Evolutionary conservation across 768 basidiomycete species (phyloP).

Genomic region (Serpula lacrymans): DNA sequence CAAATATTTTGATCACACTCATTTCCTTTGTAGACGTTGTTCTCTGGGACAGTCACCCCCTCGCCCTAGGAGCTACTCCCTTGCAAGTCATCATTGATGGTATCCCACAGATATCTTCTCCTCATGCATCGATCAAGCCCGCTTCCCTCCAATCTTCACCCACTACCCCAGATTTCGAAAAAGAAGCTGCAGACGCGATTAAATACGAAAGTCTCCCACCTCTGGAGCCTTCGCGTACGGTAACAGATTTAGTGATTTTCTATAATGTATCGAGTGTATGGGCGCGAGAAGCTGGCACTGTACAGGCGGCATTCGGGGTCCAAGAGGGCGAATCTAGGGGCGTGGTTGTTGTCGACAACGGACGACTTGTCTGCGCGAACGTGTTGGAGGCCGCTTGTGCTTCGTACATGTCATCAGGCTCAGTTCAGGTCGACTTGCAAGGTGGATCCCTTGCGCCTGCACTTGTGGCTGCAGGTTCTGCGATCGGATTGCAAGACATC

Average conservation of each 20-base stretch:
- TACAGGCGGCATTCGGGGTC: conserved; percentile 17
- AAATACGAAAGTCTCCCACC: conserved; percentile 70
- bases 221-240: conserved; percentile 36
- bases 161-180: conserved; percentile 51
- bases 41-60: conserved; percentile 75
- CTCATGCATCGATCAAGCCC: conserved; percentile 44
- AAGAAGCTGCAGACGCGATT: conserved; percentile 56
- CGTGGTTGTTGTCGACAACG: conserved; percentile 50
- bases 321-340: conserved; percentile 15
- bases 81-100: conserved; percentile 83
- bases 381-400: conserved; percentile 28
- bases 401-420: conserved; percentile 11
- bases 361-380: conserved; percentile 51
- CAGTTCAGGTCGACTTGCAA: conserved; percentile 47
- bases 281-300: conserved; percentile 15
- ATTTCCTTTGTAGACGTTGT: conserved; percentile 38
- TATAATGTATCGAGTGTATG: conserved; percentile 46
- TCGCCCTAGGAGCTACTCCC: conserved; percentile 77
- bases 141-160: conserved; percentile 47
- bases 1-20: background rate
- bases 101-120: conserved; percentile 56
- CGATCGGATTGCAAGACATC: conserved; percentile 71
- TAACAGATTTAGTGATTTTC: conserved; percentile 44
- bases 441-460: conserved; percentile 65
- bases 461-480: conserved; percentile 59